Base-by-base conservation (phyloP, 225 moss, liverwort and hornwort genomes). In the Straminergon stramineum region DNA sequence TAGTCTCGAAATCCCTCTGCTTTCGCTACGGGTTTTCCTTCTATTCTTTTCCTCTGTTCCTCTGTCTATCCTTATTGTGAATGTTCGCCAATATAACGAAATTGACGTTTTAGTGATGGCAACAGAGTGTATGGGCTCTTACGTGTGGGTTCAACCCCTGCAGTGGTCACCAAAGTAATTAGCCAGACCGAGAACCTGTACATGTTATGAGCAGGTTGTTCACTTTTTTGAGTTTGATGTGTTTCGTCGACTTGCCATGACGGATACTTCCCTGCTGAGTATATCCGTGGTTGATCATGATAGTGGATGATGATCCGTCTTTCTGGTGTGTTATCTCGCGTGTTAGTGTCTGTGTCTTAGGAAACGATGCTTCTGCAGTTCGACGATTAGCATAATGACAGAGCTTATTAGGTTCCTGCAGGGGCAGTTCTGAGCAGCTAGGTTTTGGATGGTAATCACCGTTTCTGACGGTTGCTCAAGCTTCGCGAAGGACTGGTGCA, bases 121-220 rank as follows among this genome's bases (percentile, higher is more conserved):
- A 85, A 89, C 79, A 89, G 89, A 89, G 89, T 89, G 79, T 70
- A 68, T 70, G 85, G 85, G 61, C 89, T 89, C 89, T 70, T 69
- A 68, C 48, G 32, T 85, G 89, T 89, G 89, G 84, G 79, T 85
- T 89, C 89, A 85, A 88, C 27, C 68, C 89, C 84, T 89, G 85
- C 79, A 79, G 85, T 89, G 77, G 89, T 85, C 89, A 85, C 79
- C 69, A 37, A 51, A 78, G 67, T n/a, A 60, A 68, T 57, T 35
- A 78, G n/a, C 84, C 84, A 48, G 84, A 58, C 60, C 37, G 37
- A 53, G 89, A 65, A 34, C 27, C 56, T 66, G n/a, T 69, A 34
- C 27, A 45, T 66, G 51, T 69, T 55, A 43, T 26, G 76, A 89
- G 66, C 56, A 76, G 45, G 41, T 31, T 78, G 21, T 84, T 84